These are phyloP conservation scores for Calvatia gigantea DNA, from an alignment of 768 basidiomycete genomes.

Conservation along the genomic window DNA sequence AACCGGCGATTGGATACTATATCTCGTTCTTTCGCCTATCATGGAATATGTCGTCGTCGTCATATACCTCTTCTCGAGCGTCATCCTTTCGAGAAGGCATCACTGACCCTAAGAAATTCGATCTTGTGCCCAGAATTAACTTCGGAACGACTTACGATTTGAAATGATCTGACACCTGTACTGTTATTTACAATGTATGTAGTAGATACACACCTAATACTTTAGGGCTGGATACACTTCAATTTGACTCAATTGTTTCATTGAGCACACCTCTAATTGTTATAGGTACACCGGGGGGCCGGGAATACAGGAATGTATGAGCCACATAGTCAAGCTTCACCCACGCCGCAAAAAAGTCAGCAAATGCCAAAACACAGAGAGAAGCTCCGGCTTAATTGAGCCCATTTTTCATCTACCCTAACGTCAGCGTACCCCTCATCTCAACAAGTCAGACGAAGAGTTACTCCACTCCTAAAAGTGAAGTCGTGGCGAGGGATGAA, in stretches of 20 bases:
- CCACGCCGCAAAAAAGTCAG: slow-evolving; percentile 40
- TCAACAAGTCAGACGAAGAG: slow-evolving; percentile 43
- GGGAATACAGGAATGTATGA: slow-evolving; percentile 43
- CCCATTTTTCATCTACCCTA: slow-evolving; percentile 44
- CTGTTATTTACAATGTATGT: slow-evolving; percentile 3
- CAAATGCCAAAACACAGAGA: slow-evolving; percentile 36
- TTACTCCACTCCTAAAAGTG: slow-evolving; percentile 33
- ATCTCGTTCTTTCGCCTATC: slow-evolving; percentile 53
- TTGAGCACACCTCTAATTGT: no score
- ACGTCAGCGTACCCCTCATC: slow-evolving; percentile 49
- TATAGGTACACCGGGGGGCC: no score
- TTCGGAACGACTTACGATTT: slow-evolving; percentile 5
- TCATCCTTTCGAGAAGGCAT: slow-evolving; percentile 33
- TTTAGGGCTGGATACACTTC: background rate
- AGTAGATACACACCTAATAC: no score
- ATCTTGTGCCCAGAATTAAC: background rate
- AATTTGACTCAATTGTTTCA: no score
- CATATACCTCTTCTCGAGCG: slow-evolving; percentile 47
- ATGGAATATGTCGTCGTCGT: slow-evolving; percentile 54
- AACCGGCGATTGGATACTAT: slow-evolving; percentile 56
- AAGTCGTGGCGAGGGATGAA: slow-evolving; percentile 9
- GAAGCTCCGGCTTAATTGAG: slow-evolving; percentile 83
- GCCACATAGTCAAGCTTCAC: slow-evolving; percentile 74
- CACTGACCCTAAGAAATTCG: slow-evolving; percentile 10
- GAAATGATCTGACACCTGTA: background rate